A percentile compares a stretch with the other conserved stretches of the same genome.
Evolutionary conservation across 768 basidiomycete genomes (phyloP).

Genomic region (Gautieria morchelliformis): DNA sequence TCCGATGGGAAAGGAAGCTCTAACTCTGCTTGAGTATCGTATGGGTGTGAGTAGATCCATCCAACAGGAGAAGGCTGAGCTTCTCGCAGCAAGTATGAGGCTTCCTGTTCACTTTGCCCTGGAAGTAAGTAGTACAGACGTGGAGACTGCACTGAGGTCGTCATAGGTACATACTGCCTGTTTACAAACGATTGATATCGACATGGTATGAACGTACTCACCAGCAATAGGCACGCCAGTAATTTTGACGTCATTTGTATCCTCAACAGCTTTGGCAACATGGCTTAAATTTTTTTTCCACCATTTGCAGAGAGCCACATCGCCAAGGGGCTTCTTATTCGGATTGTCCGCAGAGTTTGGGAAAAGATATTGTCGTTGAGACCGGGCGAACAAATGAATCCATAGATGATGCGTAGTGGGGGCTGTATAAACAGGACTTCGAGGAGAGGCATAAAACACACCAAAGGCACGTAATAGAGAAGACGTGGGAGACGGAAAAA

Average conservation of each 20-base stretch:
- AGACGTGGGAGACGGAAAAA: conserved; percentile 55
- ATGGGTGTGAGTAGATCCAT: conserved; percentile 82
- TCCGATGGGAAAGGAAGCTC: conserved; percentile 8
- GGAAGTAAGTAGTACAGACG: conserved; percentile 57
- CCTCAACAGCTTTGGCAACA: conserved; percentile 34
- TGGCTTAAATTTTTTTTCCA: conserved; percentile 72
- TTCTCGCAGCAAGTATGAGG: conserved; percentile 42
- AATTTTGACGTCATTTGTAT: conserved; percentile 9
- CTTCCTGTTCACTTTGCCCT: conserved; percentile 60
- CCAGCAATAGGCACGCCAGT: not conserved
- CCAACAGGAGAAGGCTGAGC: conserved; percentile 13
- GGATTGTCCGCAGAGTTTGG: conserved; percentile 68
- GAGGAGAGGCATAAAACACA: conserved; percentile 52
- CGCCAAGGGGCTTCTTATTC: conserved; percentile 67
- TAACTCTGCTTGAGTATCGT: conserved; percentile 20
- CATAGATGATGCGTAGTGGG: conserved; percentile 44
- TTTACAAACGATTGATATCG: not conserved
- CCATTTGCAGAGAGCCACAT: conserved; percentile 80
- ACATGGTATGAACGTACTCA: not conserved
- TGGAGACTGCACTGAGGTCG: not conserved
- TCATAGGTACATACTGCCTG: not conserved
- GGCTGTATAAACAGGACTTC: conserved; percentile 24
- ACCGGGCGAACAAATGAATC: conserved; percentile 85
- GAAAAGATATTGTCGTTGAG: conserved; percentile 89
- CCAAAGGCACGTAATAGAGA: conserved; percentile 61